phyloP scores from a whole-genome alignment of 192 early-diverging fungal genomes.

The Gamsiella multidivaricata region DNA sequence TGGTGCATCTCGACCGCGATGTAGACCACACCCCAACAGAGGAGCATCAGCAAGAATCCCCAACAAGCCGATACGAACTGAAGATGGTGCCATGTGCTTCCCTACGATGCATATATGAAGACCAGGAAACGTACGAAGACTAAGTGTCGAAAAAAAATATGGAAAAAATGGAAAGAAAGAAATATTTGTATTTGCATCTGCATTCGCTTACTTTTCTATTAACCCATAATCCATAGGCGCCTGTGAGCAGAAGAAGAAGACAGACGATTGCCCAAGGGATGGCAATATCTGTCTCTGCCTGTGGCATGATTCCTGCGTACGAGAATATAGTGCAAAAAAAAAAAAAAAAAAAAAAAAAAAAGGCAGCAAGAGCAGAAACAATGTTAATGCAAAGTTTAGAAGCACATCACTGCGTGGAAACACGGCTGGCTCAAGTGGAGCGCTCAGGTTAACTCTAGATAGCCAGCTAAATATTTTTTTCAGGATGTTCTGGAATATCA shows the following conservation, averaged over 20 bases:
- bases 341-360: background rate
- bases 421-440: no score
- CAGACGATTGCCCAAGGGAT: conserved; percentile 45
- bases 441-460: no score
- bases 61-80: conserved; percentile 41
- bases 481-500: no score
- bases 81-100: conserved; percentile 42
- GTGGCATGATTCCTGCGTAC: conserved; percentile 48
- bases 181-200: background rate
- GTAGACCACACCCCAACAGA: conserved; percentile 48
- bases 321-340: no score
- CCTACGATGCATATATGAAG: background rate
- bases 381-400: no score
- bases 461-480: no score
- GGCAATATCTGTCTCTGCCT: conserved; percentile 36
- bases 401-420: no score
- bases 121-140: background rate
- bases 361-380: background rate
- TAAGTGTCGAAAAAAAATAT: background rate
- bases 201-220: conserved; percentile 12
- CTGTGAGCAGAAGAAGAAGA: conserved; percentile 21
- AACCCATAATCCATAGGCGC: conserved; percentile 36
- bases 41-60: conserved; percentile 45
- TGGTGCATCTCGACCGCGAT: conserved; percentile 34
- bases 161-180: background rate